A percentile compares a stretch with the other conserved stretches of the same genome.
phyloP scores from a whole-genome alignment of 768 basidiomycete species.

The Hygrophoropsis aurantiaca region DNA sequence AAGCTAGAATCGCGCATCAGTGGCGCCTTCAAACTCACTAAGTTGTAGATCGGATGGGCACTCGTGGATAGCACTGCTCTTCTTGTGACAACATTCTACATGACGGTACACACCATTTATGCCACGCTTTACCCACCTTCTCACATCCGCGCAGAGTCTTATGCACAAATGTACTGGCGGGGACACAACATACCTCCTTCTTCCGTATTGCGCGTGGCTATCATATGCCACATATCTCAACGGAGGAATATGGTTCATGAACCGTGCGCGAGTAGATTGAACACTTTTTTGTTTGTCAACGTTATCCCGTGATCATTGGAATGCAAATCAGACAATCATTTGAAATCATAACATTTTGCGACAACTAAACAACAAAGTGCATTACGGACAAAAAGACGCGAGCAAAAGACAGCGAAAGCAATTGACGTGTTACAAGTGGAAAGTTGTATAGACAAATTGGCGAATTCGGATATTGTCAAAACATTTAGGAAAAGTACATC shows the following conservation, averaged over 20 bases:
- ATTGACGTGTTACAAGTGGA: no score
- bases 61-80: conserved; percentile 54
- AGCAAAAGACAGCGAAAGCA: no score
- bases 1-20: conserved; percentile 12
- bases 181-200: conserved; percentile 53
- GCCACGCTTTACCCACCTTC: neutral
- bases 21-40: no score
- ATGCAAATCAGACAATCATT: no score
- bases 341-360: no score
- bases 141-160: conserved; percentile 44
- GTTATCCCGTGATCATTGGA: no score
- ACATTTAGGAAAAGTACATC: conserved; percentile 59
- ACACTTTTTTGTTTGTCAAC: no score
- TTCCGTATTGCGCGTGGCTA: conserved; percentile 69
- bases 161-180: conserved; percentile 47
- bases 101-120: conserved; percentile 46
- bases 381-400: no score
- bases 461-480: neutral
- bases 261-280: conserved; percentile 20
- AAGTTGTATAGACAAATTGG: neutral
- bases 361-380: no score
- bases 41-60: conserved; percentile 55
- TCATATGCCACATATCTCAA: conserved; percentile 69
- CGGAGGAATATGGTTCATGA: conserved; percentile 62
- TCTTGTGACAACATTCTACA: conserved; percentile 53